Evolutionary conservation across 192 early-diverging fungal genomes (phyloP).

Genomic region (Coemansia sp.): DNA sequence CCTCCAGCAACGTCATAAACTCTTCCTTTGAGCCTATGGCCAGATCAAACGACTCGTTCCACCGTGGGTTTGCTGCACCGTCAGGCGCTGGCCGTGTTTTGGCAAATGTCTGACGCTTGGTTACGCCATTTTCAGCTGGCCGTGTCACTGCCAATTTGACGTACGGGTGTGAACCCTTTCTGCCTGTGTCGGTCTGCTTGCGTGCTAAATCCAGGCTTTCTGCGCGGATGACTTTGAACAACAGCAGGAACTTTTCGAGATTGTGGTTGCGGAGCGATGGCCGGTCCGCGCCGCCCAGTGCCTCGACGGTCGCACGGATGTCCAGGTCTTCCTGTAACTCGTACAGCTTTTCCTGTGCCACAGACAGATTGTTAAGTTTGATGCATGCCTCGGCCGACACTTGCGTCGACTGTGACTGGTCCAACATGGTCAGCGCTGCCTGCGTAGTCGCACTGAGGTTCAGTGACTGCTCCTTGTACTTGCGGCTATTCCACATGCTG

Average conservation of each 20-base stretch:
- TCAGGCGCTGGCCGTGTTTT: conserved; percentile 54
- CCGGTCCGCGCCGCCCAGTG: conserved; percentile 43
- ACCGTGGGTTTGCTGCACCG: conserved; percentile 65
- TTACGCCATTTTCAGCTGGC: conserved; percentile 48
- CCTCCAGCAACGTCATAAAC: conserved; percentile 36
- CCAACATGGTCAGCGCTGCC: conserved; percentile 39
- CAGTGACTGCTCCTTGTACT: conserved; percentile 52
- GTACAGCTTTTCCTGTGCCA: conserved; percentile 43
- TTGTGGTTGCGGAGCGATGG: conserved; percentile 25
- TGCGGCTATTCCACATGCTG: conserved; percentile 50
- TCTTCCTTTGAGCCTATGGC: conserved; percentile 54
- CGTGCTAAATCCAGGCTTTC: conserved; percentile 66
- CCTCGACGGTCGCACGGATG: conserved; percentile 31
- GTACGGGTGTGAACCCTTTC: conserved; percentile 56
- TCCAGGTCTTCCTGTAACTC: conserved; percentile 50
- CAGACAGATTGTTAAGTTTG: conserved; percentile 52
- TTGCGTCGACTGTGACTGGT: conserved; percentile 32
- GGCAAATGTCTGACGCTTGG: conserved; percentile 60
- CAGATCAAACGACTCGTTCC: conserved; percentile 77
- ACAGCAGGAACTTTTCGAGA: conserved; percentile 55
- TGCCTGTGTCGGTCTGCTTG: conserved; percentile 53
- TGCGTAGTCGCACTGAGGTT: conserved; percentile 33
- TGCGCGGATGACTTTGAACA: conserved; percentile 68
- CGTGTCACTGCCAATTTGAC: conserved; percentile 58
- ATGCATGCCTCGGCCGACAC: conserved; percentile 46